These are phyloP conservation scores for Protomyces gravidus DNA, from an alignment of 1,139 yeast species.

Conservation along the genomic window DNA sequence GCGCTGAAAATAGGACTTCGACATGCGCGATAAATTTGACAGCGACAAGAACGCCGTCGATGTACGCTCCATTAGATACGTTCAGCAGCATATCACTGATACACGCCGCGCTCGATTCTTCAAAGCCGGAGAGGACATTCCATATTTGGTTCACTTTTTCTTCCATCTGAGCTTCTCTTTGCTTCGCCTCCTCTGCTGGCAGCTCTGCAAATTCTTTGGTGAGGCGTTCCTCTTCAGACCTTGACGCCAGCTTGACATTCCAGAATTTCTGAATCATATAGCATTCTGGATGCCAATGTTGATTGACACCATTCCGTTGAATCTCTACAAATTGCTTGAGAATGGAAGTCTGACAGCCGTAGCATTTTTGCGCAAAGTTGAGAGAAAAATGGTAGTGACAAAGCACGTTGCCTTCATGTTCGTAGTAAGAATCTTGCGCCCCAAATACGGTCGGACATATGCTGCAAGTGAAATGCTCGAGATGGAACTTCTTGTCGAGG, in stretches of 20 bases:
- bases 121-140: slow-evolving; percentile 82
- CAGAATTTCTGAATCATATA: slow-evolving; percentile 96
- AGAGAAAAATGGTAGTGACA: slow-evolving; percentile 91
- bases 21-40: slow-evolving; percentile 69
- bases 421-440: slow-evolving; percentile 87
- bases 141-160: slow-evolving; percentile 72
- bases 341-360: slow-evolving; percentile 87
- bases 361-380: slow-evolving; percentile 80
- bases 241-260: slow-evolving; percentile 72
- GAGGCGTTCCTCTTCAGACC: slow-evolving; percentile 16
- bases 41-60: slow-evolving; percentile 66
- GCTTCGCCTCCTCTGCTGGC: slow-evolving; percentile 52
- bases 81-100: slow-evolving; percentile 87
- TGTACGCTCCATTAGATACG: slow-evolving; percentile 72
- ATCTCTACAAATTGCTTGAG: slow-evolving; percentile 92
- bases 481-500: slow-evolving; percentile 83
- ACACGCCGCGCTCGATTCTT: slow-evolving; percentile 86
- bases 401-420: slow-evolving; percentile 74
- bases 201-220: slow-evolving; percentile 38
- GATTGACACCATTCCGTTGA: slow-evolving; percentile 85
- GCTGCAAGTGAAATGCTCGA: slow-evolving; percentile 91
- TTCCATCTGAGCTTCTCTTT: slow-evolving; percentile 63
- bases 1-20: slow-evolving; percentile 70
- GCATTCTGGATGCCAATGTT: slow-evolving; percentile 99
- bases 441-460: slow-evolving; percentile 85